Conservation (phyloP, 2,329 filamentous ascomycete species). For the Saccharata proteae region DNA sequence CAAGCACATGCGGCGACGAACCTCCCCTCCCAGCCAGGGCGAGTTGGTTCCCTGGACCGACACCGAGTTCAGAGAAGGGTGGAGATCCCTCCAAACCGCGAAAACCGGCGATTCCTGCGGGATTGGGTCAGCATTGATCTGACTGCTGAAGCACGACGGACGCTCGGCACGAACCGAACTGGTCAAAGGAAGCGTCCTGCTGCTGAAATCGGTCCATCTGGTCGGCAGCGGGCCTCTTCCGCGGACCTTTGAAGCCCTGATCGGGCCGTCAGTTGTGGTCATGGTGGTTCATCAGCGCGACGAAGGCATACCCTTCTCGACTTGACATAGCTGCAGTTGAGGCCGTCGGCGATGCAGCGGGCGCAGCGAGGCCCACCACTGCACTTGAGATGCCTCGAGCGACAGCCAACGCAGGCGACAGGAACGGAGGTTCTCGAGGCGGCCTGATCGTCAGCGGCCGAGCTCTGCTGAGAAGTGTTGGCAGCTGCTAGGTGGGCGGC, state of each 20-base stretch:
- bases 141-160: neutral
- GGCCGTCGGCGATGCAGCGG: constrained; percentile 32
- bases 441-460: constrained; percentile 3
- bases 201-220: constrained; percentile 1
- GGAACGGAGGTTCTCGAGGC: constrained; percentile 23
- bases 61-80: neutral
- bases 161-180: neutral
- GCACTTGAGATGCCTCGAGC: constrained; percentile 41
- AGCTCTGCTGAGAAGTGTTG: neutral
- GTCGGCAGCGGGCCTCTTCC: constrained; percentile 6
- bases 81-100: no score
- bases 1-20: neutral
- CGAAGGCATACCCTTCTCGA: constrained; percentile 29
- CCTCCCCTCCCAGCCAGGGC: constrained; percentile 1
- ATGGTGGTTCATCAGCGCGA: constrained; percentile 8
- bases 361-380: constrained; percentile 39
- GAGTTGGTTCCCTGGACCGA: constrained; percentile 1
- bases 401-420: constrained; percentile 40
- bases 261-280: constrained; percentile 3
- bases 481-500: neutral
- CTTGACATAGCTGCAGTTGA: constrained; percentile 39
- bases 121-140: neutral
- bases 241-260: constrained; percentile 7
- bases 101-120: constrained; percentile 3
- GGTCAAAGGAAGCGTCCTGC: constrained; percentile 1